Evolutionary conservation across 208 protist species (phyloP).

Genomic region (Trypanosoma rangeli): DNA sequence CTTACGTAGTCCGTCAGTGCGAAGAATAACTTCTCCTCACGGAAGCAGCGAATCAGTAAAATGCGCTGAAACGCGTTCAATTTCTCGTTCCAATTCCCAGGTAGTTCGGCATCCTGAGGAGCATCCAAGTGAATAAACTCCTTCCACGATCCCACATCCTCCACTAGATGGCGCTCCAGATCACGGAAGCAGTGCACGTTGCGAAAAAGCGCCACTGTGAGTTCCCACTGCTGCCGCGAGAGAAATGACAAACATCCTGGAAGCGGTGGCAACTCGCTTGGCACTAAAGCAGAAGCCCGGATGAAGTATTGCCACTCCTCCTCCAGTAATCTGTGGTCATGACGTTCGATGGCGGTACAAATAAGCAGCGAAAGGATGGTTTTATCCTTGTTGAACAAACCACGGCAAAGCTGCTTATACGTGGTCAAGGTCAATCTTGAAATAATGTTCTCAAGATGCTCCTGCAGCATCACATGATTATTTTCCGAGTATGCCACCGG

Average conservation of each 20-base stretch:
- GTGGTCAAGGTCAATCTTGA: conserved; percentile 84
- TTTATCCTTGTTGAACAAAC: conserved; percentile 98
- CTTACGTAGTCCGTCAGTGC: conserved; percentile 88
- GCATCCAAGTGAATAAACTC: conserved; percentile 58
- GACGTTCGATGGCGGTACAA: conserved; percentile 82
- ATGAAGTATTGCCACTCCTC: conserved; percentile 94
- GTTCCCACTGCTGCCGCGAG: conserved; percentile 79
- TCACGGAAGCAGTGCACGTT: conserved; percentile 72
- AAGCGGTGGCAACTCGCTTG: conserved; percentile 59
- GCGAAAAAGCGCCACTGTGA: conserved; percentile 79
- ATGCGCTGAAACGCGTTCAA: conserved; percentile 93
- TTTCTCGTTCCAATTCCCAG: conserved; percentile 52
- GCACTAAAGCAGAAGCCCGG: conserved; percentile 85
- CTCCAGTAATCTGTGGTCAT: conserved; percentile 57
- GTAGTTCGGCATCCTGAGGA: conserved; percentile 56
- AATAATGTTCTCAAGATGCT: conserved; percentile 85
- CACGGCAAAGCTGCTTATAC: conserved; percentile 96
- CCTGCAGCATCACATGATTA: conserved; percentile 50
- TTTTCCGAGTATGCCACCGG: conserved; percentile 49
- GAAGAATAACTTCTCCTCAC: conserved; percentile 95
- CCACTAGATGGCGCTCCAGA: conserved; percentile 51
- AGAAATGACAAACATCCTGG: conserved; percentile 63
- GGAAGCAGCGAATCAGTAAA: conserved; percentile 92
- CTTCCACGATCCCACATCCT: conserved; percentile 56
- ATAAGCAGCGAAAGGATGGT: conserved; percentile 95